A percentile compares a stretch with the other conserved stretches of the same genome.
Evolutionary conservation across 2,329 filamentous ascomycete species (phyloP).

Genomic region (Penicillium glabrum): DNA sequence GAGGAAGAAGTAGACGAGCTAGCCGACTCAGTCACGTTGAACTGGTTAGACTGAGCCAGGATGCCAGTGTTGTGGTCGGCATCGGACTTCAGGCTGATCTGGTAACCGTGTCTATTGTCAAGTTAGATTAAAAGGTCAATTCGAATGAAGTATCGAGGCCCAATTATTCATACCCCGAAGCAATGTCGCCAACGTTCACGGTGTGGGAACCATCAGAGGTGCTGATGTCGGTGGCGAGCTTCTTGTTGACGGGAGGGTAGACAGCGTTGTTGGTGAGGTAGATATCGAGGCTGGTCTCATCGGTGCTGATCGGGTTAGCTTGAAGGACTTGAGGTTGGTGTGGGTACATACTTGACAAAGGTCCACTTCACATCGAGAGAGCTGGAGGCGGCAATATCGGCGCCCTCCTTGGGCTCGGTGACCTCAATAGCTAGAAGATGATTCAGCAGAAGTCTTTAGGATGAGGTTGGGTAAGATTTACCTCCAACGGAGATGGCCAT

Average conservation of each 20-base stretch:
- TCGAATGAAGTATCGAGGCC: background rate
- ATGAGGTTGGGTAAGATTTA: constrained; percentile 1
- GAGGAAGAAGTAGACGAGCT: constrained; percentile 15
- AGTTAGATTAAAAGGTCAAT: background rate
- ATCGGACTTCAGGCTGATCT: constrained; percentile 42
- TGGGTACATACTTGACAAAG: constrained; percentile 31
- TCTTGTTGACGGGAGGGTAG: constrained; percentile 33
- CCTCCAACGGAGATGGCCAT: constrained; percentile 30
- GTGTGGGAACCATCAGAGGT: constrained; percentile 38
- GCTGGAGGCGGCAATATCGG: constrained; percentile 31
- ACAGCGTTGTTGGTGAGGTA: constrained; percentile 42
- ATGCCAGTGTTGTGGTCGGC: constrained; percentile 37
- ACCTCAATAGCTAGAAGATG: constrained; percentile 31
- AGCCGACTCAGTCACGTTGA: constrained; percentile 27
- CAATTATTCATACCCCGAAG: constrained; percentile 20
- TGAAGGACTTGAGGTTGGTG: background rate
- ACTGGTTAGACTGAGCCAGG: constrained; percentile 41
- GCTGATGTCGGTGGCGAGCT: constrained; percentile 37
- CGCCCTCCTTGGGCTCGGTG: constrained; percentile 34
- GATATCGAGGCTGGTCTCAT: constrained; percentile 41
- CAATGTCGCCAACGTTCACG: constrained; percentile 28
- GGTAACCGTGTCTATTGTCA: constrained; percentile 34
- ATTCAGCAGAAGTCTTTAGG: background rate
- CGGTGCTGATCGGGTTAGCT: constrained; percentile 29
- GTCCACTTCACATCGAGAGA: constrained; percentile 42